phyloP scores from a whole-genome alignment of 306 rosid species.

The Rosa rugosa region DNA sequence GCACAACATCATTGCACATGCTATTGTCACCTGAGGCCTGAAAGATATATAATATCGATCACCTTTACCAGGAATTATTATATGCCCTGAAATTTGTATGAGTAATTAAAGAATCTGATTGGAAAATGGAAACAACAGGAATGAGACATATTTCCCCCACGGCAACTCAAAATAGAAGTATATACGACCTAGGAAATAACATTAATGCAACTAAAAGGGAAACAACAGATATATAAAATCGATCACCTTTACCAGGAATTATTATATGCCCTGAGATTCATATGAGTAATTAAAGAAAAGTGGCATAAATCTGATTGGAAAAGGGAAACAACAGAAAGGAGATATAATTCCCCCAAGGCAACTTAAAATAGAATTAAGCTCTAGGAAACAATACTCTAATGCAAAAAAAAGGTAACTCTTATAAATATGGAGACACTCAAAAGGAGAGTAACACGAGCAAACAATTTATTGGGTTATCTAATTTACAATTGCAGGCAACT shows the following conservation, averaged over 20 bases:
- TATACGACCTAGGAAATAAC: background rate
- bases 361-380: background rate
- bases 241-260: constrained; percentile 3
- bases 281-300: background rate
- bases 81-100: background rate
- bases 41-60: constrained; percentile 25
- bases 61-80: background rate
- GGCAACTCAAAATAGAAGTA: background rate
- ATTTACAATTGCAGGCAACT: background rate
- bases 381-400: background rate
- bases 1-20: constrained; percentile 54
- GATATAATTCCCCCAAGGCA: background rate
- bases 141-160: background rate
- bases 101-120: background rate
- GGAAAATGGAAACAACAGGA: background rate
- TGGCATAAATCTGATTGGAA: background rate
- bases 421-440: background rate
- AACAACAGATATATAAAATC: constrained; percentile 11
- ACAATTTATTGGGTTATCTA: background rate
- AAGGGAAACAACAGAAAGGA: background rate
- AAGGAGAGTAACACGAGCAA: background rate
- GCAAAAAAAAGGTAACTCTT: background rate
- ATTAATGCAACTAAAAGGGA: background rate
- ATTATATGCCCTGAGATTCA: background rate
- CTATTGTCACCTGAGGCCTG: constrained; percentile 61